Percentiles rank a stretch among this genome's conserved stretches.
Evolutionary conservation across 2,329 filamentous ascomycete species (phyloP).

Genomic region (Colletotrichum camelliae): DNA sequence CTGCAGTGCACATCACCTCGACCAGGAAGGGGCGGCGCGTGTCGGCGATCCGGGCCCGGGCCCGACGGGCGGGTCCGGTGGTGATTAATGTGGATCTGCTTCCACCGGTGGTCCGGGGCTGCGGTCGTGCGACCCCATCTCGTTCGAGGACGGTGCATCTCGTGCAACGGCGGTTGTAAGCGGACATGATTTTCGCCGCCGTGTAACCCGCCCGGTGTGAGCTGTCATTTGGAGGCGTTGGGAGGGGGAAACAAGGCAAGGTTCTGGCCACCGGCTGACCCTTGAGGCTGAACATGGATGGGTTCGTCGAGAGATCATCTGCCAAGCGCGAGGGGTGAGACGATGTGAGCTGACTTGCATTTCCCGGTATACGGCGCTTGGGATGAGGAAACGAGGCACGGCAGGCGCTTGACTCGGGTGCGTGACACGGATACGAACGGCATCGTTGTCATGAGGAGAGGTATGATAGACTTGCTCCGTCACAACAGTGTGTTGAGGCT

Average conservation of each 20-base stretch:
- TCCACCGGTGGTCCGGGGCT: neutral
- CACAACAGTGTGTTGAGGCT: neutral
- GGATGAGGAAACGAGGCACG: neutral
- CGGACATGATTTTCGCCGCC: neutral
- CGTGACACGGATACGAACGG: neutral
- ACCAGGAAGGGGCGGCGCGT: neutral
- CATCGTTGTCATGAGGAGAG: neutral
- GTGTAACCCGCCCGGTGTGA: conserved; percentile 1
- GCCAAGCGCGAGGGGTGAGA: neutral
- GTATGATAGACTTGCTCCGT: neutral
- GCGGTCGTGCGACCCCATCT: neutral
- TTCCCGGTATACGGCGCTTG: neutral
- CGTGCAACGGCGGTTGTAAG: neutral
- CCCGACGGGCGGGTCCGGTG: conserved; percentile 2
- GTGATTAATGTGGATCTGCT: neutral
- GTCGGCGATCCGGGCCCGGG: conserved; percentile 14
- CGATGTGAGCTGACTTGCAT: neutral
- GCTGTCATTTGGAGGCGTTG: neutral
- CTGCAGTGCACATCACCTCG: neutral
- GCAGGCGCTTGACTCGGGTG: neutral
- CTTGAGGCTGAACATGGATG: neutral
- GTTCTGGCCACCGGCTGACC: neutral
- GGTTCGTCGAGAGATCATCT: neutral
- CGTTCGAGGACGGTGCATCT: neutral
- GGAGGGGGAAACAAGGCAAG: neutral